A percentile compares a stretch with the other conserved stretches of the same genome.
These are phyloP conservation scores for Astragalus membranaceus DNA, from an alignment of 306 rosid species.

Conservation along the genomic window DNA sequence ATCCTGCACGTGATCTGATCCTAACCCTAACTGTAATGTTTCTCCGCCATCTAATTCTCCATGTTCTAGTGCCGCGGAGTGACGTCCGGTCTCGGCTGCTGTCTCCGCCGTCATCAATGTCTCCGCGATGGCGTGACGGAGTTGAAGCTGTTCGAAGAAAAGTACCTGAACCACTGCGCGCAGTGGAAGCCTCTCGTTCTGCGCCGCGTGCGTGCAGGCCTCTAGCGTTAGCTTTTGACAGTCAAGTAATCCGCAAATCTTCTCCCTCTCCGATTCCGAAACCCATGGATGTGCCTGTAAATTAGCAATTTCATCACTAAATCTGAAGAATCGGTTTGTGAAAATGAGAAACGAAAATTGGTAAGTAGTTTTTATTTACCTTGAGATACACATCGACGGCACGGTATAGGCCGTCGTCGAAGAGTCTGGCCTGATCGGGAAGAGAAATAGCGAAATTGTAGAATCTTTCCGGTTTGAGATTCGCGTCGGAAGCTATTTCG, in stretches of 20 bases:
- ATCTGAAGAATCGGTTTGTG: not conserved
- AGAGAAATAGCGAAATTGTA: slow-evolving; percentile 59
- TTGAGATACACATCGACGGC: slow-evolving; percentile 91
- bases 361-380: slow-evolving; percentile 37
- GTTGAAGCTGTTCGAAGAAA: slow-evolving; percentile 96
- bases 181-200: slow-evolving; percentile 88
- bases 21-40: not conserved
- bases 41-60: slow-evolving; percentile 17
- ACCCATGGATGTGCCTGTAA: slow-evolving; percentile 82
- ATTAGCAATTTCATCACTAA: not conserved
- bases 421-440: slow-evolving; percentile 84
- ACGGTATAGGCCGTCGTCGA: slow-evolving; percentile 90
- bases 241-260: slow-evolving; percentile 66
- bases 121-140: slow-evolving; percentile 88
- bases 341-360: not conserved
- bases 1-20: slow-evolving; percentile 24
- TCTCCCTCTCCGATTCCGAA: slow-evolving; percentile 68
- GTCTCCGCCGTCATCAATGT: slow-evolving; percentile 59
- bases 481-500: slow-evolving; percentile 90
- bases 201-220: slow-evolving; percentile 99
- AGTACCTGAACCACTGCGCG: slow-evolving; percentile 89
- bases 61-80: slow-evolving; percentile 33
- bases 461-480: slow-evolving; percentile 62
- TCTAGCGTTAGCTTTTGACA: slow-evolving; percentile 84
- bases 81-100: slow-evolving; percentile 32